phyloP scores from a whole-genome alignment of 768 basidiomycete genomes.

The Sporobolomyces phaffii region DNA sequence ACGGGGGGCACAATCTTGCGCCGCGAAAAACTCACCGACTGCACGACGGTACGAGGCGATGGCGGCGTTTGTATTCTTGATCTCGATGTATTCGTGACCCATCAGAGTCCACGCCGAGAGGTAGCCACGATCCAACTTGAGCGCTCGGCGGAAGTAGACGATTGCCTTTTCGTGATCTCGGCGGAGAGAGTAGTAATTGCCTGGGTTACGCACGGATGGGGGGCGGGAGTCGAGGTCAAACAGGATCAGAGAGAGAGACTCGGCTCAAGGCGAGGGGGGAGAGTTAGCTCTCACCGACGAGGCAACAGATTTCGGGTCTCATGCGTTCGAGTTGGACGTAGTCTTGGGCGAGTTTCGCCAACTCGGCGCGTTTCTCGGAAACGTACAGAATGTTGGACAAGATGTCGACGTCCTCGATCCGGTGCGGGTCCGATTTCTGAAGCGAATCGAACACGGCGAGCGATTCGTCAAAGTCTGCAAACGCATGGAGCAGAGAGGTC shows the following conservation, averaged over 20 bases:
- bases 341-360: slow-evolving; percentile 85
- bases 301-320: slow-evolving; percentile 89
- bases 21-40: slow-evolving; percentile 66
- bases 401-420: slow-evolving; percentile 90
- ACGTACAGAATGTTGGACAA: slow-evolving; percentile 97
- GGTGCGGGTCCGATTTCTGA: slow-evolving; percentile 69
- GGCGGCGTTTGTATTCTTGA: slow-evolving; percentile 98
- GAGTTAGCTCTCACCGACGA: slow-evolving; percentile 65
- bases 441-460: slow-evolving; percentile 80
- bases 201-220: no score
- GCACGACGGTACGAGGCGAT: slow-evolving; percentile 96
- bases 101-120: slow-evolving; percentile 97
- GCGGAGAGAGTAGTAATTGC: slow-evolving; percentile 93
- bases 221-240: no score
- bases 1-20: no score
- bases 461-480: slow-evolving; percentile 76
- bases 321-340: slow-evolving; percentile 84
- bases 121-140: slow-evolving; percentile 90
- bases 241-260: not conserved
- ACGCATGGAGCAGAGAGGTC: not conserved
- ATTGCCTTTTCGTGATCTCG: slow-evolving; percentile 93
- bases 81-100: slow-evolving; percentile 97
- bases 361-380: slow-evolving; percentile 75
- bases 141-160: slow-evolving; percentile 86
- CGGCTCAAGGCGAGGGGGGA: not conserved